Percentiles rank a stretch among this genome's conserved stretches.
These are phyloP conservation scores for Podila minutissima DNA, from an alignment of 192 early-diverging fungal genomes.

Conservation along the genomic window DNA sequence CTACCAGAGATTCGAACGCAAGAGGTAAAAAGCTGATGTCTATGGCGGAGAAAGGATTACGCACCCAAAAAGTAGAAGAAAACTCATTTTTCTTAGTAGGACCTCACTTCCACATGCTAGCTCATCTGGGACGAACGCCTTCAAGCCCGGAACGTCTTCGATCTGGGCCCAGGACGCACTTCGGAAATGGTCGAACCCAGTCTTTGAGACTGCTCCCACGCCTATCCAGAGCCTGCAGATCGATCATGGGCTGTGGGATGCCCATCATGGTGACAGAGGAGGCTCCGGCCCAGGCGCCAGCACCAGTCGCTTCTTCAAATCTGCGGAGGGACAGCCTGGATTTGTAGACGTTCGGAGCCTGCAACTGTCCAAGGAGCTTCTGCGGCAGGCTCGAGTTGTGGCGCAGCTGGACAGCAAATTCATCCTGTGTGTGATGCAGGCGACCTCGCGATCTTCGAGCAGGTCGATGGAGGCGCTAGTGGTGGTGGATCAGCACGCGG, in stretches of 20 bases:
- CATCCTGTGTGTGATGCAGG: constrained; percentile 57
- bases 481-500: constrained; percentile 83
- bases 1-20: neutral
- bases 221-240: constrained; percentile 27
- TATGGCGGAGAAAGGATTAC: no score
- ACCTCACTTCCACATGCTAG: constrained; percentile 15
- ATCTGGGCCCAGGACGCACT: constrained; percentile 55
- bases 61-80: no score
- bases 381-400: constrained; percentile 58
- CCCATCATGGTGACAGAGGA: neutral
- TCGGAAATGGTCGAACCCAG: constrained; percentile 48
- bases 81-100: neutral
- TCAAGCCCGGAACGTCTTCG: constrained; percentile 10
- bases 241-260: neutral
- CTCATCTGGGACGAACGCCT: neutral
- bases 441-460: neutral
- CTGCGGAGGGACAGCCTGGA: neutral
- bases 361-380: constrained; percentile 54
- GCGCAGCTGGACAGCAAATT: constrained; percentile 77
- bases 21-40: neutral
- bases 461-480: constrained; percentile 39
- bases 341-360: constrained; percentile 17
- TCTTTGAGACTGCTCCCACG: constrained; percentile 36
- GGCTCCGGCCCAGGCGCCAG: constrained; percentile 1
- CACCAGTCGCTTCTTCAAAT: constrained; percentile 39